Evolutionary conservation across 768 basidiomycete species (phyloP).

Genomic region (Hebeloma cylindrosporum): DNA sequence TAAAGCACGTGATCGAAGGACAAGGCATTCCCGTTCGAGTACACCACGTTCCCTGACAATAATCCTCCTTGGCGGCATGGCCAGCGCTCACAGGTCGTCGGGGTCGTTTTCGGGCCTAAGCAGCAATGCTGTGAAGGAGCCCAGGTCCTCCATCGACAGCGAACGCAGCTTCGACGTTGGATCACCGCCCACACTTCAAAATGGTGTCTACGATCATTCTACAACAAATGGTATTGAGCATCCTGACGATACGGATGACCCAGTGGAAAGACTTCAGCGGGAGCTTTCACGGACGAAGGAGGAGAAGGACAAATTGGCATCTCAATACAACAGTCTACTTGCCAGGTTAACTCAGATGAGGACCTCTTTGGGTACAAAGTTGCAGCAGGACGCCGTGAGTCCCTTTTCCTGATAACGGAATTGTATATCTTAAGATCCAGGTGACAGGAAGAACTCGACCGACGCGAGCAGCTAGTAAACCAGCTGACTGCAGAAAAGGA

Average conservation of each 20-base stretch:
- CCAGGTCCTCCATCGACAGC: conserved; percentile 48
- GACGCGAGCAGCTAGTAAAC: conserved; percentile 81
- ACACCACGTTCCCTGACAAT: not conserved
- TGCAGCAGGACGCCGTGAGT: conserved; percentile 92
- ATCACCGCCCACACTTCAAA: conserved; percentile 28
- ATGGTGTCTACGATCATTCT: conserved; percentile 36
- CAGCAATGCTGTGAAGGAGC: conserved; percentile 26
- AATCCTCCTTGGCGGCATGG: conserved; percentile 12
- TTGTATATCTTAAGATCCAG: conserved; percentile 1
- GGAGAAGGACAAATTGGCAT: conserved; percentile 85
- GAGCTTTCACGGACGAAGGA: conserved; percentile 75
- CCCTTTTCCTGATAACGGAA: not conserved
- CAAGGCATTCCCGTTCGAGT: not conserved
- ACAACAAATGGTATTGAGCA: conserved; percentile 29
- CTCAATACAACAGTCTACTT: conserved; percentile 84
- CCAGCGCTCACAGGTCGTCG: conserved; percentile 22
- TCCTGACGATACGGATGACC: conserved; percentile 45
- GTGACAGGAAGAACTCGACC: conserved; percentile 95
- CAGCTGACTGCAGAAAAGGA: conserved; percentile 77
- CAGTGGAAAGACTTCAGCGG: conserved; percentile 59
- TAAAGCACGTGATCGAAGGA: conserved; percentile 6
- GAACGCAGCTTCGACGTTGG: conserved; percentile 35
- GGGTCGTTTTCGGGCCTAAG: conserved; percentile 30
- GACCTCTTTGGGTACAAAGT: conserved; percentile 88
- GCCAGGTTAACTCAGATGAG: conserved; percentile 92